Percentiles rank a stretch among this genome's conserved stretches.
phyloP scores from a whole-genome alignment of 805 yeast species.

The Zygoascus ofunaensis region DNA sequence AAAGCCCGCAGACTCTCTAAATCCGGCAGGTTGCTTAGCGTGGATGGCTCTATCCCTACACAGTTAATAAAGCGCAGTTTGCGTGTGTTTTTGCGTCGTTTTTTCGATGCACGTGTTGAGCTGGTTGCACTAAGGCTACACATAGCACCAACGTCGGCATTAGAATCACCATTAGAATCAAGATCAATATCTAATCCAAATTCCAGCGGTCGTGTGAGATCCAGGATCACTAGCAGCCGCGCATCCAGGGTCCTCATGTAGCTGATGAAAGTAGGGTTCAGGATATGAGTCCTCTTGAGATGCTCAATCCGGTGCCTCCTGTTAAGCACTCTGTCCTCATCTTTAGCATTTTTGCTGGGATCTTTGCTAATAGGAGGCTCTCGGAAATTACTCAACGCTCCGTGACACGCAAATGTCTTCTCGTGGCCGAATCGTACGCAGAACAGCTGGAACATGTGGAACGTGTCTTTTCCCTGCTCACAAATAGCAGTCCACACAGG shows the following conservation, averaged over 20 bases:
- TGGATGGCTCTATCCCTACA: background rate
- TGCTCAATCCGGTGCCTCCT: slow-evolving; percentile 14
- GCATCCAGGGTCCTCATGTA: background rate
- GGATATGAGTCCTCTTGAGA: slow-evolving; percentile 1
- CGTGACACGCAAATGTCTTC: slow-evolving; percentile 11
- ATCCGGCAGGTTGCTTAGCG: background rate
- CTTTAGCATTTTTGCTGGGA: slow-evolving; percentile 1
- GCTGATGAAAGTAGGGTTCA: background rate
- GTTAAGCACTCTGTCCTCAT: background rate
- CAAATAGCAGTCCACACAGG: slow-evolving; percentile 14
- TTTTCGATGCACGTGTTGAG: no score
- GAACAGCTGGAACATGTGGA: slow-evolving; percentile 11
- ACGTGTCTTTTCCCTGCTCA: slow-evolving; percentile 12
- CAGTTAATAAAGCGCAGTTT: background rate
- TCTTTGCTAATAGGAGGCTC: background rate
- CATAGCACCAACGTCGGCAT: no score
- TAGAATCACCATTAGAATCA: slow-evolving; percentile 11
- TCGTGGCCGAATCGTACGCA: slow-evolving; percentile 7
- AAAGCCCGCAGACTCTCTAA: background rate
- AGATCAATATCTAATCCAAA: slow-evolving; percentile 1
- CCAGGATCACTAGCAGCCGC: slow-evolving; percentile 7
- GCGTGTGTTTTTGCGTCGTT: slow-evolving; percentile 7
- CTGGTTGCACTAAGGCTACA: no score
- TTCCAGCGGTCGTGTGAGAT: slow-evolving; percentile 3
- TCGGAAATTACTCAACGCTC: background rate